Evolutionary conservation across 163 green algal species (phyloP).

Genomic region (Chlorella variabilis): DNA sequence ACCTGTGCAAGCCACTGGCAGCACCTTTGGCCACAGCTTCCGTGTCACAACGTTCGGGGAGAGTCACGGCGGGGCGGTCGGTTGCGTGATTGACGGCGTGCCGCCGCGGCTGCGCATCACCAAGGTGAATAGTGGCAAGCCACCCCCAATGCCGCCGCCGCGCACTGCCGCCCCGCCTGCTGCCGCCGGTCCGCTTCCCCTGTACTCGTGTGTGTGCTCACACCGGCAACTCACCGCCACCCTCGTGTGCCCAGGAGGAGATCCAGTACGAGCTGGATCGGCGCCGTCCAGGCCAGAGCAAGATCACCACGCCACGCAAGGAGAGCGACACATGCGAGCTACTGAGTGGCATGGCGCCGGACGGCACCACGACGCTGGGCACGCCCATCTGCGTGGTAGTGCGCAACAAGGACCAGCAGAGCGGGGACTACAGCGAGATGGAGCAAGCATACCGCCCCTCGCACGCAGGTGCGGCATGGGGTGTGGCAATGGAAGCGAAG

Average conservation of each 20-base stretch:
- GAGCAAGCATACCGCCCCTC: slow-evolving; percentile 93
- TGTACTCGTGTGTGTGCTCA: too few species aligned
- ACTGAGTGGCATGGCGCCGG: slow-evolving; percentile 76
- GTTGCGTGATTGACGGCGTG: slow-evolving; percentile 97
- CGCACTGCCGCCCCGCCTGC: background rate
- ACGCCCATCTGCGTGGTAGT: slow-evolving; percentile 96
- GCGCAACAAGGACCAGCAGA: slow-evolving; percentile 96
- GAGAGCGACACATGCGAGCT: slow-evolving; percentile 96
- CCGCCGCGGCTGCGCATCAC: slow-evolving; percentile 90
- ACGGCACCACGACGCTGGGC: slow-evolving; percentile 86
- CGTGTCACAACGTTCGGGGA: slow-evolving; percentile 63
- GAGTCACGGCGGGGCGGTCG: slow-evolving; percentile 92
- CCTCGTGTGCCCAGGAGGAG: slow-evolving; percentile 63
- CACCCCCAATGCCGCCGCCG: background rate
- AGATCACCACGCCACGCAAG: slow-evolving; percentile 97
- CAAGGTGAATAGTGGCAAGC: slow-evolving; percentile 44
- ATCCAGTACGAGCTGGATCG: slow-evolving; percentile 92
- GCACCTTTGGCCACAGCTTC: slow-evolving; percentile 54
- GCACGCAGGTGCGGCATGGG: slow-evolving; percentile 60
- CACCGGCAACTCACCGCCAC: too few species aligned
- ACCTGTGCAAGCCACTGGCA: too few species aligned
- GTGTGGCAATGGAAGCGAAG: background rate
- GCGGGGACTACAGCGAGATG: slow-evolving; percentile 97
- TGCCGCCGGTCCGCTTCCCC: background rate
- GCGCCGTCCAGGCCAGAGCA: slow-evolving; percentile 92